Percentiles rank a stretch among this genome's conserved stretches.
These are phyloP conservation scores for Nakaseomyces nivariensis DNA, from an alignment of 1,139 yeast species.

Conservation along the genomic window DNA sequence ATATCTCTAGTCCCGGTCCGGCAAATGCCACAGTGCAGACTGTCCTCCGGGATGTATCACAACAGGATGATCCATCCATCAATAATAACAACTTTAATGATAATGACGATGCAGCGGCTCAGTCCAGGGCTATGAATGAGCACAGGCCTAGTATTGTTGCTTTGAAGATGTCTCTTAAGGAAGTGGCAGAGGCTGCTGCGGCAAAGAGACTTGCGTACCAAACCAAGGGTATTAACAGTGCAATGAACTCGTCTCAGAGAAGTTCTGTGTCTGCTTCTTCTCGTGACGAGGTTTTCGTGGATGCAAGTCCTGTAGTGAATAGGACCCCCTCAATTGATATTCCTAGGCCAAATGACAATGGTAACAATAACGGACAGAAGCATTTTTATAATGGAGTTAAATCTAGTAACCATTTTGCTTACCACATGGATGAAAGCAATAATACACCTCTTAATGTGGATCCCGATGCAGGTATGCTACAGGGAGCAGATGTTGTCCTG, in stretches of 20 bases:
- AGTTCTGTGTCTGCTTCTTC: conserved; percentile 6
- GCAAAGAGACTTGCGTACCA: conserved; percentile 3
- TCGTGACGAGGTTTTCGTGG: conserved; percentile 1
- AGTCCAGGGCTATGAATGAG: not conserved
- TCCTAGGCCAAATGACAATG: not conserved
- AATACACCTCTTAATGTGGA: conserved; percentile 6
- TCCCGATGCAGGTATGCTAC: conserved; percentile 16
- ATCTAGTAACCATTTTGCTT: not conserved
- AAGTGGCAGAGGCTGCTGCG: conserved; percentile 6
- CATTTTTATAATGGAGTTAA: conserved; percentile 2
- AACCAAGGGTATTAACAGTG: not conserved
- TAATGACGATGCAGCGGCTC: not conserved
- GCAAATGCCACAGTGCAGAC: conserved; percentile 19
- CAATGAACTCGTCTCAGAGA: conserved; percentile 4
- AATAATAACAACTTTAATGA: too few species aligned
- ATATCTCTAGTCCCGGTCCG: conserved; percentile 18
- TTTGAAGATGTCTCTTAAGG: conserved; percentile 13
- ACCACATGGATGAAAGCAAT: not conserved
- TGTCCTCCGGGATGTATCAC: conserved; percentile 14
- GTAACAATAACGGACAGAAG: not conserved
- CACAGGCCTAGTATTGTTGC: conserved; percentile 15
- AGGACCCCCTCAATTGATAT: conserved; percentile 5
- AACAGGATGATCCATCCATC: conserved; percentile 9
- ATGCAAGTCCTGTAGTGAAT: conserved; percentile 4
- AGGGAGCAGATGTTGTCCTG: conserved; percentile 19